These are phyloP conservation scores for Neofusicoccum kwambonambiense DNA, from an alignment of 2,329 filamentous ascomycete genomes.

Conservation along the genomic window DNA sequence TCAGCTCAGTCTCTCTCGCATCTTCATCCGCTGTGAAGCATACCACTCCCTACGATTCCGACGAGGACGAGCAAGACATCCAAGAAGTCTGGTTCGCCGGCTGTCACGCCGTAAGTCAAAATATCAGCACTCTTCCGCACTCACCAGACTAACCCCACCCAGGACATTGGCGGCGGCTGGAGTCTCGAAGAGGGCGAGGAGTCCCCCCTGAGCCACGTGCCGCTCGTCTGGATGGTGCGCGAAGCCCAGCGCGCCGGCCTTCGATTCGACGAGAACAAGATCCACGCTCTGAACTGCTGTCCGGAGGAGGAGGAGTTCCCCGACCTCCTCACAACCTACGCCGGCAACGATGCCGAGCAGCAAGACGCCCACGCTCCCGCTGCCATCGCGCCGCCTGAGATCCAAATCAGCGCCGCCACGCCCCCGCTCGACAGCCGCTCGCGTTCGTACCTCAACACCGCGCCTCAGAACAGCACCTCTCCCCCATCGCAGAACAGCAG, in stretches of 20 bases:
- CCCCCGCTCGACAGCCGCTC: conserved; percentile 1
- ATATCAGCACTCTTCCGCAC: too few species aligned
- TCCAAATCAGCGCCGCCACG: conserved; percentile 31
- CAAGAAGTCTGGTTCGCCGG: conserved; percentile 80
- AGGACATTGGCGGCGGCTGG: conserved; percentile 77
- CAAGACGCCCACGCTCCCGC: not conserved
- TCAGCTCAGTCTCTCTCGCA: not conserved
- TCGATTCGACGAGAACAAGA: conserved; percentile 66
- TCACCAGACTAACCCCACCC: not conserved
- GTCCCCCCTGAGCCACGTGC: conserved; percentile 63
- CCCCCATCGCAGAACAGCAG: too few species aligned
- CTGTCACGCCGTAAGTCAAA: conserved; percentile 58
- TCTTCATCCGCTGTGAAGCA: not conserved
- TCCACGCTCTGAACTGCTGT: conserved; percentile 64
- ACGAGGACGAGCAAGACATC: conserved; percentile 65
- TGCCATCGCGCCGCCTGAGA: conserved; percentile 26
- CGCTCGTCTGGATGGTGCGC: conserved; percentile 69
- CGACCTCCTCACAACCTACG: not conserved
- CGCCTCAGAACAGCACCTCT: not conserved
- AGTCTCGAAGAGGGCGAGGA: conserved; percentile 54
- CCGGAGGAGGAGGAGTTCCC: conserved; percentile 39
- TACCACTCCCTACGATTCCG: conserved; percentile 27
- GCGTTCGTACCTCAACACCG: not conserved
- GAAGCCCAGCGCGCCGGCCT: conserved; percentile 66
- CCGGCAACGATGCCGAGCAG: not conserved